phyloP scores from a whole-genome alignment of 2,329 filamentous ascomycete species.

The Phoma sp. region DNA sequence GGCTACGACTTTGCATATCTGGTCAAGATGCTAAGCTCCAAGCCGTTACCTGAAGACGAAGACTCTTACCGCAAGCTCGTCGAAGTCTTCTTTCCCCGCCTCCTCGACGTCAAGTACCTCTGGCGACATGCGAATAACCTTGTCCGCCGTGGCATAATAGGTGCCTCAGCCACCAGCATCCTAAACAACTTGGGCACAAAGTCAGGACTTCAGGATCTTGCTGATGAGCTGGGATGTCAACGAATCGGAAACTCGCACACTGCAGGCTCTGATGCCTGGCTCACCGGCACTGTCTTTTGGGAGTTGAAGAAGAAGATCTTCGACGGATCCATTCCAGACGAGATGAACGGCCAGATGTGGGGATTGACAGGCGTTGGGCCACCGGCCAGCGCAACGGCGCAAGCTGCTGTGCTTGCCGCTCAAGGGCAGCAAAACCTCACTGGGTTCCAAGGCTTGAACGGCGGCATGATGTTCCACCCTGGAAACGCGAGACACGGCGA shows the following conservation, averaged over 20 bases:
- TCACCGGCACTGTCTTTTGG: slow-evolving; percentile 96
- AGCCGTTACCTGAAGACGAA: slow-evolving; percentile 85
- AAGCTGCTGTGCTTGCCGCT: slow-evolving; percentile 52
- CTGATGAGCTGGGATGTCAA: slow-evolving; percentile 89
- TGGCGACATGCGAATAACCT: slow-evolving; percentile 83
- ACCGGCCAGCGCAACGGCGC: slow-evolving; percentile 63
- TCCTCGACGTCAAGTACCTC: slow-evolving; percentile 96
- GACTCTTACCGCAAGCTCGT: slow-evolving; percentile 87
- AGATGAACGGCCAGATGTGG: slow-evolving; percentile 90
- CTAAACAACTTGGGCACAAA: slow-evolving; percentile 87
- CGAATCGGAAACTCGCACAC: slow-evolving; percentile 88
- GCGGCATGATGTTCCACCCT: slow-evolving; percentile 49
- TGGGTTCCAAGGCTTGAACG: slow-evolving; percentile 45
- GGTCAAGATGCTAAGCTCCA: slow-evolving; percentile 88
- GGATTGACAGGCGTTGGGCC: slow-evolving; percentile 72
- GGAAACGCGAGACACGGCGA: slow-evolving; percentile 50
- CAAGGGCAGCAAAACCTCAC: slow-evolving; percentile 45
- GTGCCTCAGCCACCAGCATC: slow-evolving; percentile 67
- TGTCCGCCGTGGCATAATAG: slow-evolving; percentile 59
- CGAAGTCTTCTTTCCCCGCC: slow-evolving; percentile 88
- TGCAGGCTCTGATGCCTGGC: slow-evolving; percentile 88
- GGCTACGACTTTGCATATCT: slow-evolving; percentile 98
- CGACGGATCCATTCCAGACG: slow-evolving; percentile 77
- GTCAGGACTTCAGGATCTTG: slow-evolving; percentile 89
- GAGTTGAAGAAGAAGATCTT: slow-evolving; percentile 89